These are phyloP conservation scores for Kodamaea leandrae DNA, from an alignment of 805 yeast genomes.

Conservation along the genomic window DNA sequence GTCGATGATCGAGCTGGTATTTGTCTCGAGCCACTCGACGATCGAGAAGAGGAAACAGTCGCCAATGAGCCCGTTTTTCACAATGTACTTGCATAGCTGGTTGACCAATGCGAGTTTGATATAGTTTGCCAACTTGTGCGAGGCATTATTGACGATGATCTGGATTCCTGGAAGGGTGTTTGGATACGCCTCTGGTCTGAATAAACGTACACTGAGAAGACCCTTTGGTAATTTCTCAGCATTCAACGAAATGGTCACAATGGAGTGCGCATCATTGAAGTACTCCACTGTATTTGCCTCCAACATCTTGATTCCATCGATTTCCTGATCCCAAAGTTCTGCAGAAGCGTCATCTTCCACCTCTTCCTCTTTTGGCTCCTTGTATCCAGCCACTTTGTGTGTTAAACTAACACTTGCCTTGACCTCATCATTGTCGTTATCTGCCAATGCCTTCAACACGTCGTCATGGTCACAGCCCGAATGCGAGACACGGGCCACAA, in stretches of 20 bases:
- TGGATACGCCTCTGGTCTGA: slow-evolving; percentile 53
- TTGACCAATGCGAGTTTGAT: slow-evolving; percentile 58
- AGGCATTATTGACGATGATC: slow-evolving; percentile 34
- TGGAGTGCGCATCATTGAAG: slow-evolving; percentile 23
- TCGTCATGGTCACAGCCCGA: slow-evolving; percentile 74
- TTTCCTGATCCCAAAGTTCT: slow-evolving; percentile 71
- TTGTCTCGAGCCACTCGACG: slow-evolving; percentile 76
- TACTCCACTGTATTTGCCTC: slow-evolving; percentile 46
- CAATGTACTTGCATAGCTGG: slow-evolving; percentile 44
- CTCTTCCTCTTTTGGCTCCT: not conserved
- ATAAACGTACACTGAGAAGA: slow-evolving; percentile 24
- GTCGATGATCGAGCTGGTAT: slow-evolving; percentile 54
- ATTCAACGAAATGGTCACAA: slow-evolving; percentile 32
- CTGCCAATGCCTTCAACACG: slow-evolving; percentile 47
- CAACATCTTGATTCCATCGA: slow-evolving; percentile 62
- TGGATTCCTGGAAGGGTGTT: slow-evolving; percentile 66
- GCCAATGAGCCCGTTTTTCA: slow-evolving; percentile 52
- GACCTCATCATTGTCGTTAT: slow-evolving; percentile 43
- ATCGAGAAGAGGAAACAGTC: slow-evolving; percentile 65
- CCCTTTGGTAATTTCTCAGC: slow-evolving; percentile 18
- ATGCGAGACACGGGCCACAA: slow-evolving; percentile 53
- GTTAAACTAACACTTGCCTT: slow-evolving; percentile 52
- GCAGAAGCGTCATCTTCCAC: slow-evolving; percentile 25
- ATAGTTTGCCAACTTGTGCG: slow-evolving; percentile 63
- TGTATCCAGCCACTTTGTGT: slow-evolving; percentile 24